A percentile compares a stretch with the other conserved stretches of the same genome.
Evolutionary conservation across 2,329 filamentous ascomycete genomes (phyloP).

Genomic region (Neopestalotiopsis rosae): DNA sequence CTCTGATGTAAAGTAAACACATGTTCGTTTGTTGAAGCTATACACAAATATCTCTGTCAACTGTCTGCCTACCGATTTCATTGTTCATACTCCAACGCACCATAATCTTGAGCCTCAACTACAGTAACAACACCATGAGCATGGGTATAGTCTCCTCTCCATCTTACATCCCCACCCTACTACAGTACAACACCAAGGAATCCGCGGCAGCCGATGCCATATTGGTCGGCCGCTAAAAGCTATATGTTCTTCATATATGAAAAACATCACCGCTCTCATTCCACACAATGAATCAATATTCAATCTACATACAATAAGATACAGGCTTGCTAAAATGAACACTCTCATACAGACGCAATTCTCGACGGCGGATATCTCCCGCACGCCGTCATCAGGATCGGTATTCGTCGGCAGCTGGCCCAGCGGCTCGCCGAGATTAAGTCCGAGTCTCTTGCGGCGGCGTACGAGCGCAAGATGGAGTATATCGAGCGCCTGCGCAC

Average conservation of each 20-base stretch:
- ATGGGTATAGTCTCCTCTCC: slow-evolving; percentile 19
- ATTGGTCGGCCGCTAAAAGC: neutral
- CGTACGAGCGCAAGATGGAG: slow-evolving; percentile 65
- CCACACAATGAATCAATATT: too few species aligned
- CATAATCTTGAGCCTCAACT: neutral
- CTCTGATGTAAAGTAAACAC: neutral
- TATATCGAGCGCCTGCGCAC: slow-evolving; percentile 65
- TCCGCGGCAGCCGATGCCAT: neutral
- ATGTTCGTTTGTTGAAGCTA: neutral
- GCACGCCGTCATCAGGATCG: slow-evolving; percentile 64
- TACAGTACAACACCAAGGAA: neutral
- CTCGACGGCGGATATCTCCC: slow-evolving; percentile 72
- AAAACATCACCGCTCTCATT: neutral
- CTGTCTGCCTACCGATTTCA: neutral
- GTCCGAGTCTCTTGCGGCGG: slow-evolving; percentile 55
- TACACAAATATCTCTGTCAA: neutral
- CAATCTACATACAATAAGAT: neutral
- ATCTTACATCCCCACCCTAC: neutral
- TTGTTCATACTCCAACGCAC: neutral
- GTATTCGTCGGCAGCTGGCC: slow-evolving; percentile 70
- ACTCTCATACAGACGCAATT: slow-evolving; percentile 51
- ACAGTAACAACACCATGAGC: slow-evolving; percentile 21
- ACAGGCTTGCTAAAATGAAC: neutral
- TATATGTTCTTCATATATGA: neutral
- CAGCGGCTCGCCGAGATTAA: slow-evolving; percentile 62